phyloP scores from a whole-genome alignment of 768 basidiomycete genomes.

The Boletus patriciae region DNA sequence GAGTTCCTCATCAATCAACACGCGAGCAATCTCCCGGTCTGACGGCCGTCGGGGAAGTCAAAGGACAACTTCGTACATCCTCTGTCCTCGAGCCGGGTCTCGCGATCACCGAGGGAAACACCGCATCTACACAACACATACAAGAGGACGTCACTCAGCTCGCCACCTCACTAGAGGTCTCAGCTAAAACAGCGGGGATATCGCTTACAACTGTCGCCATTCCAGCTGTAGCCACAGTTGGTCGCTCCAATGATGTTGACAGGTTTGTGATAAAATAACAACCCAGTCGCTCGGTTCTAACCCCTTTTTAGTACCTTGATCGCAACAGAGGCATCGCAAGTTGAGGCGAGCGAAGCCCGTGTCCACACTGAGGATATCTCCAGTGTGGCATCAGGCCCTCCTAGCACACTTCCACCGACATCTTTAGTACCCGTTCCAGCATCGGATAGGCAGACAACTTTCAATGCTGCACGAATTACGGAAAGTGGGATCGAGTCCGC shows the following conservation, averaged over 20 bases:
- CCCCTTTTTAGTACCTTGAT: neutral
- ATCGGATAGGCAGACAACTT: neutral
- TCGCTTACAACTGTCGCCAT: neutral
- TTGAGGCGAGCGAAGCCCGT: neutral
- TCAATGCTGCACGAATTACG: neutral
- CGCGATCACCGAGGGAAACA: neutral
- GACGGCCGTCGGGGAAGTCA: neutral
- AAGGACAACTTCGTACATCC: neutral
- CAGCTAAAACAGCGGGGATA: neutral
- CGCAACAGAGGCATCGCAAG: neutral
- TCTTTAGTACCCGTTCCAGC: neutral
- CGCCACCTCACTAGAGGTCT: neutral
- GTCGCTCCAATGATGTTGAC: neutral
- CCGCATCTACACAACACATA: neutral
- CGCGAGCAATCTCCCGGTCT: neutral
- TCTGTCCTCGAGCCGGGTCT: neutral
- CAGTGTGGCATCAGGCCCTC: neutral
- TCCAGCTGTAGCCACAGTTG: neutral
- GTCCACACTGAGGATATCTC: neutral
- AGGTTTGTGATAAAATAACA: slow-evolving; percentile 2
- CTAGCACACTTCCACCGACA: too few species aligned
- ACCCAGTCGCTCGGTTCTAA: neutral
- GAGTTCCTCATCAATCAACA: neutral
- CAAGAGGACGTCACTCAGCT: neutral
- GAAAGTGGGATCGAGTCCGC: neutral